Base-by-base conservation (phyloP, 1,284 basidiomycete genomes). In the Trichosporon sp. region DNA sequence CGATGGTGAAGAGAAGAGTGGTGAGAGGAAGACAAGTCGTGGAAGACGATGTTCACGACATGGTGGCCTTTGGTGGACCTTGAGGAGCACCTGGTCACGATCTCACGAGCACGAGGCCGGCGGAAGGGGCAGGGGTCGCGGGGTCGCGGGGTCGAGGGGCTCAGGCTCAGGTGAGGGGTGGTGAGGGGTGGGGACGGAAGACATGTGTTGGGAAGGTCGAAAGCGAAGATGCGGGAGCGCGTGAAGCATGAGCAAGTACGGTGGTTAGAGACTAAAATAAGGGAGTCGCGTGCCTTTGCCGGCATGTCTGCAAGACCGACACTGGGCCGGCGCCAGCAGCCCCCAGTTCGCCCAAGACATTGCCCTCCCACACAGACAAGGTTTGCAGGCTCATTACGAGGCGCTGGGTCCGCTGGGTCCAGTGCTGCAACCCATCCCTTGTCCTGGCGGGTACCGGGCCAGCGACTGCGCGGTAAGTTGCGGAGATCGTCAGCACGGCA, bases 201-300 rank as follows among this genome's bases (percentile, higher is more conserved):
- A 60, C 56, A 60, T 60, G 56, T 60, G 56, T 60, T 60, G 56
- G 56, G 18, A 29, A 29, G 29, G 56, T n/a, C 15, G 56, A 32
- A 2, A 31, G 8, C 56, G 47, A 60, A 31, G 56, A 60, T 60
- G 56, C 56, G 56, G 56, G 56, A 60, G 38, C 56, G 56, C 18
- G 56, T 21, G 56, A 31, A 60, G 56, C 56, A 60, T 18, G 56
- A 60, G 29, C 56, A 29, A 7, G 27, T 32, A 60, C 56, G 56
- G 56, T 31, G 56, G 29, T 60, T 11, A 60, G 27, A 60, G 56
- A 51, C 56, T 31, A 60, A 31, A 60, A 29, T 60, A 60, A 31
- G 56, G 56, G 56, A 60, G 56, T 60, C 56, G 56, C 56, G 56
- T 60, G 56, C 56, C 56, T 60, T n/a, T 60, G 56, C 56, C 56